Evolutionary conservation across 257 asterid species (phyloP), one percentile per base, ranked within the genome.

Genomic region (Scutellaria baicalensis): DNA sequence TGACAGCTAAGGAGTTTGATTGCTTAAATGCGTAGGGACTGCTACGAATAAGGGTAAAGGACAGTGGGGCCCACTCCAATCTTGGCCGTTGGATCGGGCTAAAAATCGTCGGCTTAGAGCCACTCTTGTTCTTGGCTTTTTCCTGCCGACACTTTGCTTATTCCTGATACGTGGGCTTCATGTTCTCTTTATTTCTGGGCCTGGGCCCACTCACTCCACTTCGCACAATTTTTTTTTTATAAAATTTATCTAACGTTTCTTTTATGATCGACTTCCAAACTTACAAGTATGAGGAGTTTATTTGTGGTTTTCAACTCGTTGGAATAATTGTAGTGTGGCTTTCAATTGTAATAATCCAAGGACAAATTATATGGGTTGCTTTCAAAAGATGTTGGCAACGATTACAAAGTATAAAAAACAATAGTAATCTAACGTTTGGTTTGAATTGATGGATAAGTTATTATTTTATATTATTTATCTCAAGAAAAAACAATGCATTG

Each of bases 121-220:
- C 62, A 47, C 16, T 36, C 16, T 36, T 38, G 14, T 23, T 60
- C 54, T 59, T 72, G 78, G 78, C 77, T 33, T 68, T 68, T 68
- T 61, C 70, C 70, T 84, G 69, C 92, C 89, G 89, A 86, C 92
- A 78, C 82, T 75, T 68, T 8, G 43, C 45, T 39, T 1, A 9
- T 17, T 47, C n/a, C 27, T 4, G 14, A 12, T 36, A 5, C 38
- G 18, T 66, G 76, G 75, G 73, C 68, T 72, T 73, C 11, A 12
- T 8, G 3, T 9, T 54, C 49, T 33, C 5, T 54, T 23, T 9
- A 3, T 20, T 33, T 70, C 8, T 50, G 68, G 54, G 72, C 69
- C 63, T 72, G 78, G 88, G 77, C 77, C 75, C 66, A 58, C 64
- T 48, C 49, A 0, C 2, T 5, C 9, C 20, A 11, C 20, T n/a